Base-by-base conservation (phyloP, 257 asterid genomes). In the Solanum paucissectum region DNA sequence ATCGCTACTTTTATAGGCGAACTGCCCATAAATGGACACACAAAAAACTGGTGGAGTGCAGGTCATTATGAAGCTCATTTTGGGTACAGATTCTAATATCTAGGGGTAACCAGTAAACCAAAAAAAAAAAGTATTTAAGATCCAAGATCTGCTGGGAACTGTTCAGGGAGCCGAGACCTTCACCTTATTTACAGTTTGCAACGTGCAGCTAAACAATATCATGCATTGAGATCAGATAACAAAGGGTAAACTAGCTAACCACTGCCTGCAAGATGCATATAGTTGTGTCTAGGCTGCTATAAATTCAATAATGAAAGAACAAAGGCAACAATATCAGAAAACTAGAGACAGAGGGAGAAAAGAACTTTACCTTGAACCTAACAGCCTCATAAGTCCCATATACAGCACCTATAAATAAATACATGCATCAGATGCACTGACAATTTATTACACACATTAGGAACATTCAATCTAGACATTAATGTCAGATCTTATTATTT, bases 371-470 rank as follows among this genome's bases (percentile, higher is more conserved):
- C 92, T 90, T 91, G 91, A 38, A 86, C 66, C 90, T 90, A 83
- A 91, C 33, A 75, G 92, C 92, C 85, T 91, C 92, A 23, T 88
- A 89, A 85, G 93, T 90, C 44, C 92, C 92, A 62, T 89, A 90
- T 37, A 91, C 90, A 75, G 89, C 93, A 77, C 93, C 93, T 91
- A 89, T 88, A 90, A 68, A 44, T 58, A 29, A 86, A 46, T 71
- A 81, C 77, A 52, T 76, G 72, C 69, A 79, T 77, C 84, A 87
- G 55, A 64, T 62, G 62, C 38, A 44, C 55, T 25, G 38, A 27
- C 38, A 60, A 79, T 42, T 25, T 79, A 79, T 21, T 46, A 27
- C 8, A 81, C 27, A 27, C 68, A 81, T 16, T 13, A 5, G 9
- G 23, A 77, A 77, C 84, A 81, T 14, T 81, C 85, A 44, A 81